Conservation (phyloP, 192 early-diverging fungal species). For the Umbelopsis ramanniana region DNA sequence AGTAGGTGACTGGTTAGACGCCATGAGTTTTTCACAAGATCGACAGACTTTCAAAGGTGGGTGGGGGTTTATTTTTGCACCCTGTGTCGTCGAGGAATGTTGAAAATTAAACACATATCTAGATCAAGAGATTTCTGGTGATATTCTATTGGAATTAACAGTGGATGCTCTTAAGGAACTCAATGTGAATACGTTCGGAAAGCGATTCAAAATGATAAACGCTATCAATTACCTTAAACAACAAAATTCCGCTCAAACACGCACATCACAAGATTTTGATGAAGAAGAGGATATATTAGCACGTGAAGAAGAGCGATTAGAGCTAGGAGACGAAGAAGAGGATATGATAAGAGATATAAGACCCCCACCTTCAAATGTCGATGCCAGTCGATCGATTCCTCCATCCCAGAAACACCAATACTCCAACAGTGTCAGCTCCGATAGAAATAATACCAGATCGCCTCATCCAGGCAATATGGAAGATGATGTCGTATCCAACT, state of each 20-base stretch:
- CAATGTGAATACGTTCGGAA: slow-evolving; percentile 64
- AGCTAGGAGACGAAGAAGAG: slow-evolving; percentile 13
- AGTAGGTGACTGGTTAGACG: slow-evolving; percentile 30
- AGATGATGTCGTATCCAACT: slow-evolving; percentile 9
- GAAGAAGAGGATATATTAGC: slow-evolving; percentile 13
- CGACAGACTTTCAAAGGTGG: slow-evolving; percentile 30
- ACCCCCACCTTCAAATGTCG: not conserved
- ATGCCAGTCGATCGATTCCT: too few relatives aligned
- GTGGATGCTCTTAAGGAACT: slow-evolving; percentile 68
- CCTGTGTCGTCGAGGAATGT: too few relatives aligned
- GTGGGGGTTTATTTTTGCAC: not conserved
- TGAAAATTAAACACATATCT: not conserved
- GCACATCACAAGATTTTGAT: not conserved
- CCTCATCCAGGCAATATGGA: not conserved
- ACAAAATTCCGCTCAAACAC: slow-evolving; percentile 28
- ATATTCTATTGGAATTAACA: slow-evolving; percentile 64
- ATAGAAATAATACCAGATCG: not conserved
- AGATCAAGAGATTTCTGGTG: slow-evolving; percentile 73
- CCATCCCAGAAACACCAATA: not conserved
- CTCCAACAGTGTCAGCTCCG: not conserved
- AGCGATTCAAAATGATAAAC: slow-evolving; percentile 70
- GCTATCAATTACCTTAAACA: slow-evolving; percentile 56
- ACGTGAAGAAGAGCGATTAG: slow-evolving; percentile 16
- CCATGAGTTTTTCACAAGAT: slow-evolving; percentile 28
- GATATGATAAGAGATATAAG: not conserved